Base-by-base conservation (phyloP, 2,329 filamentous ascomycete genomes). In the Phoma sp. region DNA sequence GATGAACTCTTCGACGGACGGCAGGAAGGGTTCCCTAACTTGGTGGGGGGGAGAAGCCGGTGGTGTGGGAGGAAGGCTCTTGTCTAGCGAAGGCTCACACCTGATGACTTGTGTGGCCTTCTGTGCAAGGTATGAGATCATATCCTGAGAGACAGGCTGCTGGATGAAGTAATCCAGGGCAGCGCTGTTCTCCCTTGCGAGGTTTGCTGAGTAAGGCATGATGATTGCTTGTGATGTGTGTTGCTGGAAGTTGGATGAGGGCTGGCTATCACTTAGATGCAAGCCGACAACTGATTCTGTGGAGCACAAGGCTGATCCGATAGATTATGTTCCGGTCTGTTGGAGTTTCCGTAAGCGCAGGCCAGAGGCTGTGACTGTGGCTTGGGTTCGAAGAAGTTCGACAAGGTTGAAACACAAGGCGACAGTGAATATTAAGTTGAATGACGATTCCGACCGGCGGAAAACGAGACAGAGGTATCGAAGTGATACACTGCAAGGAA, bases 1-100 rank as follows among this genome's bases (percentile, higher is more conserved):
- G 78, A 99, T 98, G 82, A 98, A 99, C 54, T 87, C 85, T 75
- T 96, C 91, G 32, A 98, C 80, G 0, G 89, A 88, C 3, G 95
- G 95, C 29, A 99, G 71, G 25, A 69, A 51, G 25, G 77, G 71
- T 55, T 82, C 81, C 50, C 78, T 73, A 57, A 84, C 81, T 71
- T 77, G 62, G 63, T 83, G 78, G 11, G 83, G 82, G 51, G 85
- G 84, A 24, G 84, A 85, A 29, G 80, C 78, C 27, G 85, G 85
- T 55, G 85, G 85, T 33, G 85, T 86, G 22, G 81, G 83, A 43
- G 84, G 82, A 23, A 83, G 78, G 65, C 73, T 72, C 71, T 73
- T 80, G 76, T 74, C 78, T 72, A 71, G 72, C 62, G 73, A 73
- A 50, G 73, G 69, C 71, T 95, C 90, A 81, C 90, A 93, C 68